These are phyloP conservation scores for Monilinia fructicola DNA, from an alignment of 2,329 filamentous ascomycete species.

Conservation along the genomic window DNA sequence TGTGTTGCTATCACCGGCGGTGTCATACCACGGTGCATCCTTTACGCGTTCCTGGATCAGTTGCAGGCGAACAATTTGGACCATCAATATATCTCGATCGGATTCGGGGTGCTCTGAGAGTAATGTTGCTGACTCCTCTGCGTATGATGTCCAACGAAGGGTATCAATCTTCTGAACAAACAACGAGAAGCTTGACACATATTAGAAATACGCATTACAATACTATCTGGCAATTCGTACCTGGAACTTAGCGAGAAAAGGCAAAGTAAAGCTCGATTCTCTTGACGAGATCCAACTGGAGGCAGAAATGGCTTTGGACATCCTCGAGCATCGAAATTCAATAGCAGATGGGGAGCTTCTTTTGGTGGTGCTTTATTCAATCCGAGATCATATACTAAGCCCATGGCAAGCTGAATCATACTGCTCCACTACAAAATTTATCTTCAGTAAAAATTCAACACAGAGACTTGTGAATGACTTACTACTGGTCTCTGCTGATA, in stretches of 20 bases:
- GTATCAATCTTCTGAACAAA: slow-evolving; percentile 51
- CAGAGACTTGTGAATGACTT: not conserved
- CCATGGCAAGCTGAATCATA: slow-evolving; percentile 27
- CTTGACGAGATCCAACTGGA: slow-evolving; percentile 47
- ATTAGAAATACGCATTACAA: slow-evolving; percentile 19
- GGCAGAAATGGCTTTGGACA: slow-evolving; percentile 13
- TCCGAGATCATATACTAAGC: slow-evolving; percentile 27
- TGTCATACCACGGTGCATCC: slow-evolving; percentile 10
- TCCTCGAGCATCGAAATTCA: slow-evolving; percentile 20
- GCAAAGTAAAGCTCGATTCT: slow-evolving; percentile 50
- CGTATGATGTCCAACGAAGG: slow-evolving; percentile 57
- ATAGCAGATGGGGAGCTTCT: slow-evolving; percentile 12
- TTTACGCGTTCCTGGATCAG: slow-evolving; percentile 33
- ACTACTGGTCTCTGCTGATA: slow-evolving; percentile 16
- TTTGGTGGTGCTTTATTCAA: slow-evolving; percentile 28
- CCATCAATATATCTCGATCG: slow-evolving; percentile 51
- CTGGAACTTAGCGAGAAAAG: slow-evolving; percentile 48
- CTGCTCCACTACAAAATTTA: slow-evolving; percentile 9
- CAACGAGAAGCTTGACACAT: slow-evolving; percentile 40
- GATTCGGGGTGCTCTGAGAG: slow-evolving; percentile 49
- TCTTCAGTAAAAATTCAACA: not conserved
- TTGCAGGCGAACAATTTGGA: slow-evolving; percentile 43
- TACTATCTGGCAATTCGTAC: slow-evolving; percentile 36
- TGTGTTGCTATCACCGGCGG: not conserved
- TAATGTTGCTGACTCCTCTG: slow-evolving; percentile 56